Conservation (phyloP, 495 filamentous ascomycete genomes). For the Xylaria telfairii region DNA sequence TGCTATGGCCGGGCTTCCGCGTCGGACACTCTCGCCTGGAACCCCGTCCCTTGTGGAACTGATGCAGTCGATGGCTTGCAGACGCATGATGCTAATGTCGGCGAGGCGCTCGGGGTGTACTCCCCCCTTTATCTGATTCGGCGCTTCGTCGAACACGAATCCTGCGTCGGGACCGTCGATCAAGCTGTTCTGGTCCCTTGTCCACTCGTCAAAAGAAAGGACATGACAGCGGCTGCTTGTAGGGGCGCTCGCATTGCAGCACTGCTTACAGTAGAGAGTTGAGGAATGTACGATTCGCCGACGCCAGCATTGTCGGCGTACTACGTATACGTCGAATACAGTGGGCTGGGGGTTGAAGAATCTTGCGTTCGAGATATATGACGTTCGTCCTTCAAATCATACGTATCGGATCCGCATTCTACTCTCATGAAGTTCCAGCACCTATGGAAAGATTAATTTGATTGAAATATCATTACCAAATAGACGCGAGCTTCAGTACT, state of each 20-base stretch:
- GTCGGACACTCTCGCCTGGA: constrained; percentile 90
- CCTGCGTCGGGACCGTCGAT: constrained; percentile 86
- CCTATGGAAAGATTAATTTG: neutral
- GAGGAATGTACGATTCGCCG: constrained; percentile 59
- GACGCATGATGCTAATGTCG: constrained; percentile 76
- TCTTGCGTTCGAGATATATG: constrained; percentile 66
- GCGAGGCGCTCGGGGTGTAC: constrained; percentile 55
- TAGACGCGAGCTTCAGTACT: neutral
- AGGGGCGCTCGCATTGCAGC: constrained; percentile 57
- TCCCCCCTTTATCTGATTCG: constrained; percentile 66
- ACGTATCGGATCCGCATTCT: constrained; percentile 21
- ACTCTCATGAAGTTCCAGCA: neutral
- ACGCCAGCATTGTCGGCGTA: constrained; percentile 55
- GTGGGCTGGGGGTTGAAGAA: constrained; percentile 51
- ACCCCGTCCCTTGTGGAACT: constrained; percentile 83
- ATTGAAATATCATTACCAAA: neutral
- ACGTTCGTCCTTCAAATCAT: constrained; percentile 61
- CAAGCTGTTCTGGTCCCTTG: constrained; percentile 71
- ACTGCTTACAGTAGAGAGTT: too few relatives aligned
- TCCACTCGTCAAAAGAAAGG: neutral
- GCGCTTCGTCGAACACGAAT: constrained; percentile 72
- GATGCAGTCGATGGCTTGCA: constrained; percentile 80
- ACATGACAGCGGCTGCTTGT: neutral
- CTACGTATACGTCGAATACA: constrained; percentile 77
- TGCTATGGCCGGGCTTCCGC: constrained; percentile 84